Conservation (phyloP, 2,329 filamentous ascomycete genomes). For the Biscogniauxia marginata region DNA sequence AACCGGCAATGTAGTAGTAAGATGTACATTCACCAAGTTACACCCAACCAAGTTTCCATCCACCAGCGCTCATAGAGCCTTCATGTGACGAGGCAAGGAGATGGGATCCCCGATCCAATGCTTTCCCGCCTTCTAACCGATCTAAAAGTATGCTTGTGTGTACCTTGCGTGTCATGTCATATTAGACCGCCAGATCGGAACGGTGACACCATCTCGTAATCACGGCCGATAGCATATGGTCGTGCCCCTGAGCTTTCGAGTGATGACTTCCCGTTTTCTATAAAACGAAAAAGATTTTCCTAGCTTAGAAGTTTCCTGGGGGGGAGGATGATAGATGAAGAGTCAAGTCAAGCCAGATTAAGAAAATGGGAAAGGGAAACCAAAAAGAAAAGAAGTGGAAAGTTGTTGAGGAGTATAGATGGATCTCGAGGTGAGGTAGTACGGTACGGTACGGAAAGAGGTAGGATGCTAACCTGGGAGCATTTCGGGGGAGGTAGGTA, state of each 20-base stretch:
- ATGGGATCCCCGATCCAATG: background rate
- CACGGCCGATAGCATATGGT: background rate
- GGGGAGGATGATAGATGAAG: no score
- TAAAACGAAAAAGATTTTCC: no score
- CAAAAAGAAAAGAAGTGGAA: no score
- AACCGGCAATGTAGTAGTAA: background rate
- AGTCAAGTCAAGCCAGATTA: no score
- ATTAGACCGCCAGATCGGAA: background rate
- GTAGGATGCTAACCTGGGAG: no score
- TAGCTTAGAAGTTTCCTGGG: no score
- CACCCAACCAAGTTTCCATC: background rate
- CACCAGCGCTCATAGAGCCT: background rate
- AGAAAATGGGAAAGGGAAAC: no score
- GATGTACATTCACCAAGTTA: background rate
- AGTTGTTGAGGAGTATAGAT: no score
- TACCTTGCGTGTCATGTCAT: background rate
- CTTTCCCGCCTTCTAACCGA: background rate
- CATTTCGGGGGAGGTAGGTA: no score
- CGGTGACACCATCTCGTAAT: background rate
- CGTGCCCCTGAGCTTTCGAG: background rate
- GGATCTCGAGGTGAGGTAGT: no score
- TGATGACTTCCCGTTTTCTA: background rate
- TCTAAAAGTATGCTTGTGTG: background rate
- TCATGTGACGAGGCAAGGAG: background rate
- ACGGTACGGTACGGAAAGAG: no score